Conservation (phyloP, 2,329 filamentous ascomycete species). For the Xylaria hypoxylon region DNA sequence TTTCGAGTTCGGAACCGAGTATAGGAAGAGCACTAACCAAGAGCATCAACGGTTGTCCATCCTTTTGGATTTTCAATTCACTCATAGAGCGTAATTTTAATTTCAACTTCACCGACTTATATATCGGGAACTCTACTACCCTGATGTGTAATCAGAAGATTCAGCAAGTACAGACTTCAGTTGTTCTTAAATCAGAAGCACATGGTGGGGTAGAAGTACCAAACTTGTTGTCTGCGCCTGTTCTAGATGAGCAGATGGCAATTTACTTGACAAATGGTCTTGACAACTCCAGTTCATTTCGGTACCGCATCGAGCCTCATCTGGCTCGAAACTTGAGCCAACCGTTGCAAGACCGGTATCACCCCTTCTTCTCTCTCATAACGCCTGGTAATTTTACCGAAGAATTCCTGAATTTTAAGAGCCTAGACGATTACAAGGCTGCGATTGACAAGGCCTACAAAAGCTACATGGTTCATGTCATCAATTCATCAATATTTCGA, state of each 20-base stretch:
- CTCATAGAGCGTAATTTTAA: neutral
- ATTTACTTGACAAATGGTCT: slow-evolving; percentile 3
- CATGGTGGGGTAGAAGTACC: neutral
- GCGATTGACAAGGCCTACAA: slow-evolving; percentile 7
- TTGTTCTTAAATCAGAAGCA: neutral
- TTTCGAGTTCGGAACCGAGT: neutral
- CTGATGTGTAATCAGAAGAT: slow-evolving; percentile 2
- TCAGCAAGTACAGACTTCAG: slow-evolving; percentile 11
- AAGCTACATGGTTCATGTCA: slow-evolving; percentile 14
- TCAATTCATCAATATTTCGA: slow-evolving; percentile 8
- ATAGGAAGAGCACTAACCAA: neutral
- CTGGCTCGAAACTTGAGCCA: slow-evolving; percentile 1
- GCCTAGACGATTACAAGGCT: neutral
- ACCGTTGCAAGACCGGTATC: neutral
- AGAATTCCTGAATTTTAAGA: neutral
- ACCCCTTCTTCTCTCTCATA: slow-evolving; percentile 1
- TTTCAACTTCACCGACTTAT: neutral
- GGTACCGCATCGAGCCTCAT: slow-evolving; percentile 1
- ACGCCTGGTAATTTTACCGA: neutral
- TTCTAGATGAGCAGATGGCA: neutral
- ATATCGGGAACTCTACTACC: neutral
- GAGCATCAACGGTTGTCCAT: slow-evolving; percentile 2
- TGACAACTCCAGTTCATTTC: neutral
- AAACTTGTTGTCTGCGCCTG: neutral
- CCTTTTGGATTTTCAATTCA: neutral